A percentile compares a stretch with the other conserved stretches of the same genome.
phyloP scores from a whole-genome alignment of 23 red algal genomes.

The Gracilariopsis chorda region DNA sequence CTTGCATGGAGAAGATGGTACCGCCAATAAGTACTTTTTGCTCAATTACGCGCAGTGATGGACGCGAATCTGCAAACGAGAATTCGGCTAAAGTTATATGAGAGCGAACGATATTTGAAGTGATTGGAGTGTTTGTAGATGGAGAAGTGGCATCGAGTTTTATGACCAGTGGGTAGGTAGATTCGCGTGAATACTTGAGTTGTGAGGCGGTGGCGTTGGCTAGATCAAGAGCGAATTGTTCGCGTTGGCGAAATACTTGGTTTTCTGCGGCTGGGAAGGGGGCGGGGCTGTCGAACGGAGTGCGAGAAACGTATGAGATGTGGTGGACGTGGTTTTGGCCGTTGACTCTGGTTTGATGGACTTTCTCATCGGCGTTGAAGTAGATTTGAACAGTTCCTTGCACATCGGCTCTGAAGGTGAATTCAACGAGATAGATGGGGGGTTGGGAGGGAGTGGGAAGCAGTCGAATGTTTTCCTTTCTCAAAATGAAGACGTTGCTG shows the following conservation, averaged over 20 bases:
- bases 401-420: slow-evolving; percentile 44
- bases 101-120: neutral
- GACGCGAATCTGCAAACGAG: neutral
- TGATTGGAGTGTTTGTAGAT: neutral
- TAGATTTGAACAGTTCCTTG: slow-evolving; percentile 16
- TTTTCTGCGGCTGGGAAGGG: slow-evolving; percentile 35
- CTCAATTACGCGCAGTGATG: slow-evolving; percentile 21
- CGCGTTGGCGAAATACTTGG: slow-evolving; percentile 72
- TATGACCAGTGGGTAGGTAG: slow-evolving; percentile 64
- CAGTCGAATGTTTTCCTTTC: slow-evolving; percentile 4
- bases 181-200: neutral
- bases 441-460: neutral
- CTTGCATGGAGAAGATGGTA: slow-evolving; percentile 65
- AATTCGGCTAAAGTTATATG: slow-evolving; percentile 82
- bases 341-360: neutral
- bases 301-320: neutral
- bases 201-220: neutral
- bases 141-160: slow-evolving; percentile 43
- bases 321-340: neutral
- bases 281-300: neutral
- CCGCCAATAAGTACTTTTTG: slow-evolving; percentile 71
- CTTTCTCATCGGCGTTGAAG: neutral
- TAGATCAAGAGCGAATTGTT: slow-evolving; percentile 32
- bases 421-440: slow-evolving; percentile 20
- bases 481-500: slow-evolving; percentile 13